phyloP scores from a whole-genome alignment of 257 asterid species.

The Striga asiatica region DNA sequence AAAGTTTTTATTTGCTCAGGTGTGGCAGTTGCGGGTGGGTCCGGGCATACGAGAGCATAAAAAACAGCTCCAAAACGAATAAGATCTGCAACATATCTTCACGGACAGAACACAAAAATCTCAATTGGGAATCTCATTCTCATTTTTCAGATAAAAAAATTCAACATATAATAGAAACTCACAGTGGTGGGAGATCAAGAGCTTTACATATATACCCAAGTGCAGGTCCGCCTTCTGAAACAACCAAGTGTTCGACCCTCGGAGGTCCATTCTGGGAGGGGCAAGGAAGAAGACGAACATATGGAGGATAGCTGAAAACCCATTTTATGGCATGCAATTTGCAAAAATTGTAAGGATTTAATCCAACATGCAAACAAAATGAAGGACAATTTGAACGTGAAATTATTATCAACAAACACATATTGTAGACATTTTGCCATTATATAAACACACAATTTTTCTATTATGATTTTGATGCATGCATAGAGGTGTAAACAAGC shows the following conservation, averaged over 20 bases:
- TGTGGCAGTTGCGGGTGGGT: conserved; percentile 73
- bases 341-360: background rate
- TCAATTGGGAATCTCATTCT: conserved; percentile 5
- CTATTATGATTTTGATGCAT: no score
- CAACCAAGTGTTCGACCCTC: conserved; percentile 84
- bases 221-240: conserved; percentile 70
- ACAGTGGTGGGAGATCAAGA: conserved; percentile 74
- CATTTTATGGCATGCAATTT: no score
- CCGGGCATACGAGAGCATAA: conserved; percentile 89
- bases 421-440: no score
- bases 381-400: background rate
- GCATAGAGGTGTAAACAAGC: no score
- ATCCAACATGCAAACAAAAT: background rate
- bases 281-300: conserved; percentile 81
- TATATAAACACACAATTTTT: no score
- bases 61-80: conserved; percentile 92
- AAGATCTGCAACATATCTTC: conserved; percentile 85
- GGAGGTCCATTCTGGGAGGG: conserved; percentile 68
- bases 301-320: conserved; percentile 51
- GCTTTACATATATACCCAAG: conserved; percentile 48
- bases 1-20: conserved; percentile 57
- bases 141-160: background rate
- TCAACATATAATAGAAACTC: conserved; percentile 25
- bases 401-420: no score
- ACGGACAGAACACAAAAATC: conserved; percentile 18